Evolutionary conservation across 257 asterid genomes (phyloP).

Genomic region (Salvia rosmarinus): DNA sequence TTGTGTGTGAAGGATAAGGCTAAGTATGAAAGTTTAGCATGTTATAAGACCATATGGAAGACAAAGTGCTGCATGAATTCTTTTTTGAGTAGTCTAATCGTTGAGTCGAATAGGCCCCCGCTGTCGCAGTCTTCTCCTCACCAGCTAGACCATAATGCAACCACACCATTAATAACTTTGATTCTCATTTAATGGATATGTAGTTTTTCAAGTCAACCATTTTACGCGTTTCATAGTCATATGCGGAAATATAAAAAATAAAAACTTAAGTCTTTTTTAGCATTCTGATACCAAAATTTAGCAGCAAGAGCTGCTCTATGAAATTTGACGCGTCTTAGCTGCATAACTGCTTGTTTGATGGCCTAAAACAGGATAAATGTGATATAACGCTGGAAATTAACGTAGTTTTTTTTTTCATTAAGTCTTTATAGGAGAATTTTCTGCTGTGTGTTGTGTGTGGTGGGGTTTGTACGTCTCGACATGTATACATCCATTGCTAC

Average conservation of each 20-base stretch:
- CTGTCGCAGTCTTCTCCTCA: slow-evolving; percentile 36
- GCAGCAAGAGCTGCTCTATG: too few species aligned
- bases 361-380: background rate
- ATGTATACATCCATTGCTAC: slow-evolving; percentile 36
- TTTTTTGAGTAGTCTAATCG: too few species aligned
- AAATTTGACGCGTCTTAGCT: background rate
- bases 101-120: slow-evolving; percentile 36
- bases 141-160: slow-evolving; percentile 40
- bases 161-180: slow-evolving; percentile 19
- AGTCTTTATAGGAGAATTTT: slow-evolving; percentile 5
- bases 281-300: background rate
- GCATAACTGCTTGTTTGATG: background rate
- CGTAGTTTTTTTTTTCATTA: background rate
- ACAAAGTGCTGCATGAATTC: slow-evolving; percentile 16
- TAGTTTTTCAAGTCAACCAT: slow-evolving; percentile 35
- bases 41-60: slow-evolving; percentile 32
- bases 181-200: background rate
- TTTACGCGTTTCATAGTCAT: slow-evolving; percentile 16
- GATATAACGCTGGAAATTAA: background rate
- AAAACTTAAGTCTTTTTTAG: background rate
- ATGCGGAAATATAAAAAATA: background rate
- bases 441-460: slow-evolving; percentile 43
- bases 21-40: slow-evolving; percentile 31
- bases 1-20: slow-evolving; percentile 39
- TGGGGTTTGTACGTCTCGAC: slow-evolving; percentile 42